phyloP scores from a whole-genome alignment of 2,329 filamentous ascomycete species.

The Colletotrichum spinosum region DNA sequence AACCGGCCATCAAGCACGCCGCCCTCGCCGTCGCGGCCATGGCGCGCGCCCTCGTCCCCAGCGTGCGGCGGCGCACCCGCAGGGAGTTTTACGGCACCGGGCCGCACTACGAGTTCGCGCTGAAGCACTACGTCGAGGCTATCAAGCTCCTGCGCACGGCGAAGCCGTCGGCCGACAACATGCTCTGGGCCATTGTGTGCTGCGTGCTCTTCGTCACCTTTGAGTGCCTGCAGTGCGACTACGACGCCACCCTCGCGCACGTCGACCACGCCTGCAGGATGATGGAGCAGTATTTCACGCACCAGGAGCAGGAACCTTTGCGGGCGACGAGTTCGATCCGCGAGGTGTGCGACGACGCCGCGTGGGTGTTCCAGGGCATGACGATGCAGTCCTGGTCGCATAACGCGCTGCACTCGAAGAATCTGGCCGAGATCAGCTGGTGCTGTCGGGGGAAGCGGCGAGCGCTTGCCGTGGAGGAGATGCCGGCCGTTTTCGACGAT shows the following conservation, averaged over 20 bases:
- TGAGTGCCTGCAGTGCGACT: constrained; percentile 54
- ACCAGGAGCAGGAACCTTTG: neutral
- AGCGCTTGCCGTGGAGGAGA: constrained; percentile 47
- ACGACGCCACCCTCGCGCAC: constrained; percentile 53
- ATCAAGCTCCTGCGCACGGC: constrained; percentile 52
- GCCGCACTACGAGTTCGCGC: constrained; percentile 50
- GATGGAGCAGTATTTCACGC: constrained; percentile 32
- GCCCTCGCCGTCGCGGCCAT: constrained; percentile 32
- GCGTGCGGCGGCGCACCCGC: constrained; percentile 33
- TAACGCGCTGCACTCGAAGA: constrained; percentile 20
- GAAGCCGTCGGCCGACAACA: constrained; percentile 47
- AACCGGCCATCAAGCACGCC: constrained; percentile 49
- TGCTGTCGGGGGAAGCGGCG: constrained; percentile 40
- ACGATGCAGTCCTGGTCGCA: constrained; percentile 34
- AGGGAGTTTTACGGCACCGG: constrained; percentile 14
- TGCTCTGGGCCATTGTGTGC: constrained; percentile 53
- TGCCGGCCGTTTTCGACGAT: constrained; percentile 46
- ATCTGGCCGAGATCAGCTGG: constrained; percentile 19
- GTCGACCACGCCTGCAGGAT: constrained; percentile 48
- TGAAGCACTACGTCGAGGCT: constrained; percentile 54
- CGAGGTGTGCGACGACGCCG: constrained; percentile 27
- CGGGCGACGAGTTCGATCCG: constrained; percentile 23
- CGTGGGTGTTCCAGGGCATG: constrained; percentile 34
- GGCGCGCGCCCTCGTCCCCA: constrained; percentile 48
- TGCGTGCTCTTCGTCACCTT: constrained; percentile 56